Percentiles rank a stretch among this genome's conserved stretches.
Evolutionary conservation across 164 flowering plant genomes (phyloP).

Genomic region (Protea cynaroides): DNA sequence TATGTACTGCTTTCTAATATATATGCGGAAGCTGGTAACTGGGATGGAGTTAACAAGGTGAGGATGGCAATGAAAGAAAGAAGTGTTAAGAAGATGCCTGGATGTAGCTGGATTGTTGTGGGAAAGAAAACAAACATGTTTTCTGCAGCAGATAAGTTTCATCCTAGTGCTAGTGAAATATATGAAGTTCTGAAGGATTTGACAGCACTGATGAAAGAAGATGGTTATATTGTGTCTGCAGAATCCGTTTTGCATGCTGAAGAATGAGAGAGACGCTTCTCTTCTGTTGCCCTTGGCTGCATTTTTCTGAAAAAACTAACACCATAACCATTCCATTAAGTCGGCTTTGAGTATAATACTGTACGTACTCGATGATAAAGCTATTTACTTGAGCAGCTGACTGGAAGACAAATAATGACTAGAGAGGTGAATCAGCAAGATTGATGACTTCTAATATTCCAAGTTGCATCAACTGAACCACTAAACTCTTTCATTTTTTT

Average conservation of each 20-base stretch:
- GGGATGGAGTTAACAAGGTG: conserved; percentile 55
- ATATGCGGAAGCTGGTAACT: conserved; percentile 66
- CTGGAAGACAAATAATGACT: not conserved
- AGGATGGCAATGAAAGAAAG: conserved; percentile 68
- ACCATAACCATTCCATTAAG: not conserved
- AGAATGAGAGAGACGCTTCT: conserved; percentile 6
- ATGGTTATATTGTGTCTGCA: conserved; percentile 21
- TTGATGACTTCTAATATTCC: not conserved
- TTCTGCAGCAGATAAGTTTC: conserved; percentile 69
- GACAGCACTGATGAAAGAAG: conserved; percentile 37
- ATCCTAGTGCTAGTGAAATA: conserved; percentile 42
- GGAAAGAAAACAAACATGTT: conserved; percentile 47
- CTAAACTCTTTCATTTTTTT: not conserved
- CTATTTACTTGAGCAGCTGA: not conserved
- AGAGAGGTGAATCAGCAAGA: not conserved
- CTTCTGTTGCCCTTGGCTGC: not conserved
- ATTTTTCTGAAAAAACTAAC: not conserved
- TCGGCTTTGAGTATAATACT: not conserved
- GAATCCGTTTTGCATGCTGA: conserved; percentile 15
- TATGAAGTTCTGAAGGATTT: conserved; percentile 37
- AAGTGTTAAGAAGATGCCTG: conserved; percentile 63
- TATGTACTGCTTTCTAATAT: conserved; percentile 77
- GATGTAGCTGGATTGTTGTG: conserved; percentile 76
- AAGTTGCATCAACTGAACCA: not conserved
- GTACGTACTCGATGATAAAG: not conserved